Base-by-base conservation (phyloP, 73 alveolate genomes). In the Symbiodinium natans region DNA sequence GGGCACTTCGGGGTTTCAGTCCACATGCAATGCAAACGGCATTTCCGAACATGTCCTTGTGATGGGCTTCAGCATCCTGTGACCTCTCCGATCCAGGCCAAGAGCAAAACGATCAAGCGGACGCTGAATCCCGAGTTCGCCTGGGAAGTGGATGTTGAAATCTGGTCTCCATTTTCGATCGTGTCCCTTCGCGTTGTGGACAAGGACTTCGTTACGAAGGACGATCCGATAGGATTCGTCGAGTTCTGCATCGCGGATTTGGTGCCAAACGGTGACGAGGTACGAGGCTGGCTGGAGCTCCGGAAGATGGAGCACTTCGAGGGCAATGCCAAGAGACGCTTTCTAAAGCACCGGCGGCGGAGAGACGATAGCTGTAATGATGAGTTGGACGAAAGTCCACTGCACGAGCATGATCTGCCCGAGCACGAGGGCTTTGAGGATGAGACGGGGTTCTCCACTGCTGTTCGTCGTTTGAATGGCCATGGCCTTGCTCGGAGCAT, bases 151-250 rank as follows among this genome's bases (percentile, higher is more conserved):
- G 84, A 54, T n/a, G 5, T 87, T 31, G 94, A 56, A 15, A 87
- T 87, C 36, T 87, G 94, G 94, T 87, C 94, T 8, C 94, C 94
- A 7, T 87, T 87, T 59, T 56, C 94, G 21, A 87, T 87, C 84
- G 73, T 87, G 83, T 56, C 94, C 8, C 41, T 87, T 13, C 42
- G 84, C 84, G 43, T 17, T 10, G 42, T n/a, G 9, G 42, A 34
- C n/a, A 74, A 33, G 1, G 84, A 34, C 42, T n/a, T 15, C 25
- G 33, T 34, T 43, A 34, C 84, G 13, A 74, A 74, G 84, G 84
- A 86, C 25, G 93, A 86, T 41, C 93, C 93, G 82, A 86, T 86
- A 9, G 93, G 93, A 15, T 86, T 86, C 36, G 93, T 86, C 19
- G 93, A 86, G n/a, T 86, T 86, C 29, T 86, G 93, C 82, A 82